These are phyloP conservation scores for Arctostaphylos glauca DNA, from an alignment of 148 eudicot species.

Conservation along the genomic window DNA sequence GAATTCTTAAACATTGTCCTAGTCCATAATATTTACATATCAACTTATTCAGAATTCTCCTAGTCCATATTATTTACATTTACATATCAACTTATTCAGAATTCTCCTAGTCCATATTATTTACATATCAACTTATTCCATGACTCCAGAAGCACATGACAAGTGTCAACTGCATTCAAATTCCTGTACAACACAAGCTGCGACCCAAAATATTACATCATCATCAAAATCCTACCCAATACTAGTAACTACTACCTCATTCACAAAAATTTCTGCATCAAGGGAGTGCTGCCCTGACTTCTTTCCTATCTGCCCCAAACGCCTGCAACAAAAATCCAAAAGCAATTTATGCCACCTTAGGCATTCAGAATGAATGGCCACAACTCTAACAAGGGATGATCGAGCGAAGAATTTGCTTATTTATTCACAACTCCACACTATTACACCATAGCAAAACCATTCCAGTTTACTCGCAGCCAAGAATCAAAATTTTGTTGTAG, in stretches of 20 bases:
- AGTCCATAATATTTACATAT: no score
- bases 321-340: slow-evolving; percentile 41
- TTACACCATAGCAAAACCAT: background rate
- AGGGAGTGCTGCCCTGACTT: slow-evolving; percentile 65
- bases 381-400: background rate
- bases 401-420: background rate
- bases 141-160: background rate
- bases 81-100: no score
- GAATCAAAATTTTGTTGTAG: no score
- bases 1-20: no score
- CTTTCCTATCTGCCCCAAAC: slow-evolving; percentile 91
- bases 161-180: no score
- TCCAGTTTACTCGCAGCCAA: no score
- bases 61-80: no score
- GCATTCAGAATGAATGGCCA: background rate
- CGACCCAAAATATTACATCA: background rate
- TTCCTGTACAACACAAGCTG: background rate
- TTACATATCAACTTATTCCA: background rate
- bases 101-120: no score
- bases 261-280: slow-evolving; percentile 34
- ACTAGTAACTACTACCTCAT: no score
- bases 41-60: no score
- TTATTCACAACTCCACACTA: background rate
- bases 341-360: background rate
- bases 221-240: background rate